Base-by-base conservation (phyloP, 768 basidiomycete genomes). In the Tulasnella sp. region DNA sequence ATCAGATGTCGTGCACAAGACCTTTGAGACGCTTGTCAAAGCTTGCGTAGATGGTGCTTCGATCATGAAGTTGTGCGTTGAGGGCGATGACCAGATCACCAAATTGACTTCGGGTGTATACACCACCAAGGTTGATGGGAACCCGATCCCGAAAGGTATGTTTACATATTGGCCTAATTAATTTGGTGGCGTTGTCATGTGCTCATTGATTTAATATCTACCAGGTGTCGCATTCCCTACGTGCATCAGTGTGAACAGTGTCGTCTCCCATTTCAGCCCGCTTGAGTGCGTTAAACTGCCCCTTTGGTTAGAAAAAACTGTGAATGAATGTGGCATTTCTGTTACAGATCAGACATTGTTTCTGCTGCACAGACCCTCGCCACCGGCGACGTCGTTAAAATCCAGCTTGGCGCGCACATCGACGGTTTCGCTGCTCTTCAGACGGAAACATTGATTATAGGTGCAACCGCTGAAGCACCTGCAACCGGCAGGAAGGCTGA, bases 211-310 rank as follows among this genome's bases (percentile, higher is more conserved):
- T 45, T n/a, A n/a, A 34, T n/a, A 19, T 27, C 26, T 7, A 3
- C 7, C 49, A 94, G 91, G 91, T 58, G 77, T 95, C 69, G 91
- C 92, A 1, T 97, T 97, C 79, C 96, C 96, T 17, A 97, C 96
- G 17, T 83, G 79, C 66, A 74, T 99, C 66, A 94, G 92, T 24
- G 84, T 98, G 65, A 97, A 98, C 82, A 94, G 96, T 74, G 79
- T 83, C 66, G 92, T 98, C 63, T 84, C 91, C 44, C 90, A 98
- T 74, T 96, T 92, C 77, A 94, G 94, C 10, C 96, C 96, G n/a
- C 82, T 97, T 58, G 84, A 84, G 78, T 92, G 76, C 67, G n/a
- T n/a, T n/a, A n/a, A n/a, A n/a, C n/a, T n/a, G n/a, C n/a, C n/a
- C n/a, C n/a, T n/a, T n/a, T n/a, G n/a, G n/a, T n/a, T n/a, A n/a